Evolutionary conservation across 108 stramenopile genomes (phyloP).

Genomic region (Skeletonema grethae): DNA sequence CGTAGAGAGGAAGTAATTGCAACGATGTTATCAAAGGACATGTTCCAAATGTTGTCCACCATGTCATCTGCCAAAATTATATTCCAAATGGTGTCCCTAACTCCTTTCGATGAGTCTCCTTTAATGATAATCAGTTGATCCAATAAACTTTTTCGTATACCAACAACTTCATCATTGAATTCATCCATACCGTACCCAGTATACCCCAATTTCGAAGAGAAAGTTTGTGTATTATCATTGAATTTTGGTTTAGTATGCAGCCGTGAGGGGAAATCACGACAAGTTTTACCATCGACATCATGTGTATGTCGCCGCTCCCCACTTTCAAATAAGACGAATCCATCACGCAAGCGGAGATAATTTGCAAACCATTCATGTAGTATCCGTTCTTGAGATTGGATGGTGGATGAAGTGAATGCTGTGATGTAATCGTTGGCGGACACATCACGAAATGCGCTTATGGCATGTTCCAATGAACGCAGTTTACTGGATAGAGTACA

Average conservation of each 20-base stretch:
- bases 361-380: slow-evolving; percentile 36
- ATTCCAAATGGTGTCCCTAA: slow-evolving; percentile 41
- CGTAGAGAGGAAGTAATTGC: slow-evolving; percentile 34
- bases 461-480: slow-evolving; percentile 20
- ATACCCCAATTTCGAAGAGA: slow-evolving; percentile 49
- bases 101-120: neutral
- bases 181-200: slow-evolving; percentile 82
- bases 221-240: slow-evolving; percentile 69
- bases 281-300: slow-evolving; percentile 43
- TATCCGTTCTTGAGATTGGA: slow-evolving; percentile 4
- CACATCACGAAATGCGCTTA: slow-evolving; percentile 23
- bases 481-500: slow-evolving; percentile 28
- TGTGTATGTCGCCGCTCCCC: slow-evolving; percentile 78
- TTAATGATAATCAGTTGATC: slow-evolving; percentile 10
- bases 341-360: slow-evolving; percentile 73
- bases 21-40: slow-evolving; percentile 51
- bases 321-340: slow-evolving; percentile 68
- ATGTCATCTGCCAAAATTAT: slow-evolving; percentile 23
- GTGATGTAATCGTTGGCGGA: slow-evolving; percentile 11
- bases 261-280: slow-evolving; percentile 40
- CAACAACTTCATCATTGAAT: slow-evolving; percentile 67
- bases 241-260: slow-evolving; percentile 40
- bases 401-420: slow-evolving; percentile 4
- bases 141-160: slow-evolving; percentile 44
- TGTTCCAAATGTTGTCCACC: slow-evolving; percentile 51